Evolutionary conservation across 1,284 basidiomycete species (phyloP).

Genomic region (Thecaphora thlaspeos): DNA sequence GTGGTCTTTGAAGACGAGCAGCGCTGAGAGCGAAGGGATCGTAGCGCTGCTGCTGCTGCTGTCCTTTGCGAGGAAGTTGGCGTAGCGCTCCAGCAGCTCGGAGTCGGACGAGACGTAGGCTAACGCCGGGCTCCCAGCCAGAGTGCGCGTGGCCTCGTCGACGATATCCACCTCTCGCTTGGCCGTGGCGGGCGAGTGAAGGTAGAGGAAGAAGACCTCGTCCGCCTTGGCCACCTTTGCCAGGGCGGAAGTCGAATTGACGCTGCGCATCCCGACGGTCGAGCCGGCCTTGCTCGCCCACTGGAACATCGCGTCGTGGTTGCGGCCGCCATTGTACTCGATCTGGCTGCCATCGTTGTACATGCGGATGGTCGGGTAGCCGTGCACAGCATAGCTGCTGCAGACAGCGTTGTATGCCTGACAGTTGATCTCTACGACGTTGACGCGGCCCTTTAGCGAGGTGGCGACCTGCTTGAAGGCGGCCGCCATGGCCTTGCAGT

Average conservation of each 20-base stretch:
- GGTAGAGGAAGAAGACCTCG: constrained; percentile 49
- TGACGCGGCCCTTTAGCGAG: constrained; percentile 45
- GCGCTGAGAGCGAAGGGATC: constrained; percentile 21
- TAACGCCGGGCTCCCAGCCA: constrained; percentile 18
- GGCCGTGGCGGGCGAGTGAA: constrained; percentile 29
- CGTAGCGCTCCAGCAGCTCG: constrained; percentile 33
- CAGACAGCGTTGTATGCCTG: constrained; percentile 40
- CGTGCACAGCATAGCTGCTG: constrained; percentile 25
- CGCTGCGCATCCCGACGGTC: constrained; percentile 21
- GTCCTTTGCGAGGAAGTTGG: constrained; percentile 10
- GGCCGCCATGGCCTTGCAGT: constrained; percentile 52
- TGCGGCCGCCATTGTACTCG: constrained; percentile 43
- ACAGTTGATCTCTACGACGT: constrained; percentile 53
- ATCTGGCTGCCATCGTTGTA: constrained; percentile 42
- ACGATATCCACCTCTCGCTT: constrained; percentile 14
- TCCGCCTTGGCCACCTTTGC: constrained; percentile 21
- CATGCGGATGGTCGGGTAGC: constrained; percentile 48
- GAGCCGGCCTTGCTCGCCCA: constrained; percentile 47
- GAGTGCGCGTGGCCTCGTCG: constrained; percentile 16
- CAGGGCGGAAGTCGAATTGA: constrained; percentile 26
- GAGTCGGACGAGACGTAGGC: constrained; percentile 35
- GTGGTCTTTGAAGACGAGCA: constrained; percentile 55
- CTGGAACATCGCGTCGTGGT: constrained; percentile 43
- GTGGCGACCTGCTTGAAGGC: constrained; percentile 38
- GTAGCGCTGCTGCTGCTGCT: background rate